These are phyloP conservation scores for Microbotryum violaceum DNA, from an alignment of 1,284 basidiomycete species.

Conservation along the genomic window DNA sequence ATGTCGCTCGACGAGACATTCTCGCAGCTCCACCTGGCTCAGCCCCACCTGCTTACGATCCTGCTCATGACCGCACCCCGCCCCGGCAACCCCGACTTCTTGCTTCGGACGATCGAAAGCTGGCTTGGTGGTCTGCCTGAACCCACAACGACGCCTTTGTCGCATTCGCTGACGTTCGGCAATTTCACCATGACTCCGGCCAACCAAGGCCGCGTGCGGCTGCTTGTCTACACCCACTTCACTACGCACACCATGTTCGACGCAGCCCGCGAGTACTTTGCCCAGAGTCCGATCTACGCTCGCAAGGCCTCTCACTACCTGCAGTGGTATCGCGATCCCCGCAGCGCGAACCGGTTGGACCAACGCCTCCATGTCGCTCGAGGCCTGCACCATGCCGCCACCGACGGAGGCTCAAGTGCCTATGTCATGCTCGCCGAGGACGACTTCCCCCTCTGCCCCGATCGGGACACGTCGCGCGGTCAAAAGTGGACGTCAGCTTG, in stretches of 20 bases:
- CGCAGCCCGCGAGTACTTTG: slow-evolving; percentile 8
- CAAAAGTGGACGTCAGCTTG: slow-evolving; percentile 9
- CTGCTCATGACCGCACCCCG: slow-evolving; percentile 28
- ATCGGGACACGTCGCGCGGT: neutral
- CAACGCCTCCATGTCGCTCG: slow-evolving; percentile 26
- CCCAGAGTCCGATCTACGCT: neutral
- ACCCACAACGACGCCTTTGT: neutral
- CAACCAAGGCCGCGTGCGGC: slow-evolving; percentile 8
- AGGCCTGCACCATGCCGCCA: slow-evolving; percentile 16
- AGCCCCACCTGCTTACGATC: slow-evolving; percentile 19
- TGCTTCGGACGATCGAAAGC: slow-evolving; percentile 13
- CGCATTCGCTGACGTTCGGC: neutral
- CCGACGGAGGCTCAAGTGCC: slow-evolving; percentile 5
- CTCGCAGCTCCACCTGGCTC: slow-evolving; percentile 6
- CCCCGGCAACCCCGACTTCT: slow-evolving; percentile 24
- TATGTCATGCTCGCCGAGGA: slow-evolving; percentile 26
- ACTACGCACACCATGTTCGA: slow-evolving; percentile 15
- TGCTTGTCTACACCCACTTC: slow-evolving; percentile 28
- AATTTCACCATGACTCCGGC: neutral
- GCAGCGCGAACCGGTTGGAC: slow-evolving; percentile 18
- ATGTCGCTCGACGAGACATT: slow-evolving; percentile 6
- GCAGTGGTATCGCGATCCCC: slow-evolving; percentile 16
- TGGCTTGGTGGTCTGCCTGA: slow-evolving; percentile 23
- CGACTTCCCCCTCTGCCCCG: slow-evolving; percentile 23
- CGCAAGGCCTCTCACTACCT: slow-evolving; percentile 18